Base-by-base conservation (phyloP, 805 yeast genomes). In the Yarrowia sp. region DNA sequence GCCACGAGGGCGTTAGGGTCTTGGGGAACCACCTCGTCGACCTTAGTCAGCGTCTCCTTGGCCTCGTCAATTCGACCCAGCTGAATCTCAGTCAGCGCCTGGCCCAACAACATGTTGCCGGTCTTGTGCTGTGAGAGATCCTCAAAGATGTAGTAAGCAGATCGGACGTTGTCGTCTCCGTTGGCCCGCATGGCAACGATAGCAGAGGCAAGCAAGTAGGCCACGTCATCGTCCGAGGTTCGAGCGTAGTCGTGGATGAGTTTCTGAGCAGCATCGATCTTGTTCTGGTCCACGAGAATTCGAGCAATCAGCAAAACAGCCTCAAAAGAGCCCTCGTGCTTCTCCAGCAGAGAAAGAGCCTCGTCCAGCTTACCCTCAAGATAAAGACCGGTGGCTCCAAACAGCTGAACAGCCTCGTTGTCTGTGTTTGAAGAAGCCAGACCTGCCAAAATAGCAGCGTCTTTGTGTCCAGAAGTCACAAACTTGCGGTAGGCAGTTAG, bases 11-110 rank as follows among this genome's bases (percentile, higher is more conserved):
- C 79, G 17, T 77, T 77, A 33, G 78, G 75, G 38, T 74, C 69
- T 51, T 75, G 76, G 11, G 76, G 69, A 17, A 73, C 79, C 49
- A 77, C 73, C 66, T 77, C 78, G n/a, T 79, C 76, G n/a, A 83
- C 80, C 35, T 78, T 72, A 43, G 68, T 56, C 30, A 79, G 64
- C 12, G 76, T 79, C 67, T 89, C 90, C 66, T 83, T 82, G 10
- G 97, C 92, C 76, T 93, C 98, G 2, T 92, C 93, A 65, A 84
- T 79, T 71, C 92, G 89, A 59, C 86, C 84, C 73, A 91, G 82
- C 77, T 90, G 91, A 70, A 92, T 77, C 67, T 92, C 91, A 66
- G 92, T 80, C 11, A 86, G 88, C 48, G 91, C 82, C 71, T 91
- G 83, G 41, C 88, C 86, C 36, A 83, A 71, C 69, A 88, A 81